A percentile compares a stretch with the other conserved stretches of the same genome.
These are phyloP conservation scores for Pythium volutum DNA, from an alignment of 352 stramenopile species.

Conservation along the genomic window DNA sequence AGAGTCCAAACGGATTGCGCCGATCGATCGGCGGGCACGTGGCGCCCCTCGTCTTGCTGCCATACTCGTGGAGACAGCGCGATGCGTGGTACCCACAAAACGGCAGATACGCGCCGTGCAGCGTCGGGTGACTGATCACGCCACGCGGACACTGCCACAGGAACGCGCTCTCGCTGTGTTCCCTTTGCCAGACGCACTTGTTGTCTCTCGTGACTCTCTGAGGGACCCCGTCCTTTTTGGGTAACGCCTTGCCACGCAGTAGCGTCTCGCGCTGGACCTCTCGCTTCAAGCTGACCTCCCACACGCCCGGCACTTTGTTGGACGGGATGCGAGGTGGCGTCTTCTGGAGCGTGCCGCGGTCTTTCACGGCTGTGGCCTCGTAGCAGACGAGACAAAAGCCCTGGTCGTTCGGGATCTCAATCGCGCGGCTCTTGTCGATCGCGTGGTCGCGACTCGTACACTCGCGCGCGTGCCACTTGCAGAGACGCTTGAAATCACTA, in stretches of 20 bases:
- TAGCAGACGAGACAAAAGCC: conserved; percentile 62
- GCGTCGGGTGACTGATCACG: conserved; percentile 58
- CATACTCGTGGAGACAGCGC: conserved; percentile 63
- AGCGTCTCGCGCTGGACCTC: conserved; percentile 26
- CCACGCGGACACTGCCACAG: conserved; percentile 58
- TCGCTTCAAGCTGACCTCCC: conserved; percentile 25
- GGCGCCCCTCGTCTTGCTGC: conserved; percentile 4
- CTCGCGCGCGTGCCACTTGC: conserved; percentile 51
- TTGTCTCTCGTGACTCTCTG: conserved; percentile 27
- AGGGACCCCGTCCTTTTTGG: neutral
- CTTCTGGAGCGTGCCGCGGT: conserved; percentile 48
- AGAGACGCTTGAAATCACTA: conserved; percentile 18
- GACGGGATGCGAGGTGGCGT: conserved; percentile 29
- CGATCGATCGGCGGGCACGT: conserved; percentile 47
- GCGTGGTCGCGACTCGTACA: conserved; percentile 43
- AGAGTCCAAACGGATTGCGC: conserved; percentile 63
- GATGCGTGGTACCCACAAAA: conserved; percentile 65
- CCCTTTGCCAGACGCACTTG: conserved; percentile 54
- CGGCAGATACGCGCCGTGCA: conserved; percentile 47
- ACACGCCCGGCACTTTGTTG: conserved; percentile 44
- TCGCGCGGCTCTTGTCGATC: conserved; percentile 41
- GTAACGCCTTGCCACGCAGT: neutral
- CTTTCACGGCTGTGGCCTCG: conserved; percentile 36
- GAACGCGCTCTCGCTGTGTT: conserved; percentile 47
- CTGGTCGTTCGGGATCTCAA: conserved; percentile 59